Evolutionary conservation across 1,284 basidiomycete genomes (phyloP), one percentile per base, ranked within the genome.

Genomic region (Trametes versicolor): DNA sequence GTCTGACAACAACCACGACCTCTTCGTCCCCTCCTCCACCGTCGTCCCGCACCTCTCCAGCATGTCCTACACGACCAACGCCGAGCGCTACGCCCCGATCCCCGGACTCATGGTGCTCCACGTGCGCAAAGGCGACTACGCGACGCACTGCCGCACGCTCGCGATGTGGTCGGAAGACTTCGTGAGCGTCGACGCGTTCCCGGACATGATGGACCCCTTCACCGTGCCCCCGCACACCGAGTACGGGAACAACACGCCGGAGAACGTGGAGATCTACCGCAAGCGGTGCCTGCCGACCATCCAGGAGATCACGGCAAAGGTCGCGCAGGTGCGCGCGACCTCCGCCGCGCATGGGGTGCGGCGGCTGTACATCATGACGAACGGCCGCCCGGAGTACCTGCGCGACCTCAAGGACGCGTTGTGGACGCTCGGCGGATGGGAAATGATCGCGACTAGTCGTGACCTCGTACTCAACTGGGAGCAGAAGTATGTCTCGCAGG

Each of bases 111-210:
- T 90, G 27, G 88, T 82, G 3, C 70, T 90, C 6, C 88, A 91
- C 69, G 70, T 90, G 27, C 84, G 89, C 7, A 78, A 87, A 39
- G 89, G 89, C 3, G 89, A 90, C 73, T 90, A 83, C 71, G 68
- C 76, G 47, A 72, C 76, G 13, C 87, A 89, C 68, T 90, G 89
- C 66, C 49, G 69, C 0, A 71, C 79, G 64, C 81, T 90, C 47
- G 80, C 79, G 0, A 70, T 76, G 29, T 85, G 81, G 80, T 67
- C 66, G 2, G 75, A 83, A 8, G 67, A 75, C 21, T 85, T 78
- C 74, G 74, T 79, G 55, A 80, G 79, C 15, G 82, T 81, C 74
- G 79, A 75, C 77, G 77, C 76, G 68, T 79, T 83, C 66, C 78
- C 80, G 2, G 77, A 71, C 49, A 76, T 86, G 8, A 71, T 62